Base-by-base conservation (phyloP, 1,139 yeast species). In the Dujonia santamariae region DNA sequence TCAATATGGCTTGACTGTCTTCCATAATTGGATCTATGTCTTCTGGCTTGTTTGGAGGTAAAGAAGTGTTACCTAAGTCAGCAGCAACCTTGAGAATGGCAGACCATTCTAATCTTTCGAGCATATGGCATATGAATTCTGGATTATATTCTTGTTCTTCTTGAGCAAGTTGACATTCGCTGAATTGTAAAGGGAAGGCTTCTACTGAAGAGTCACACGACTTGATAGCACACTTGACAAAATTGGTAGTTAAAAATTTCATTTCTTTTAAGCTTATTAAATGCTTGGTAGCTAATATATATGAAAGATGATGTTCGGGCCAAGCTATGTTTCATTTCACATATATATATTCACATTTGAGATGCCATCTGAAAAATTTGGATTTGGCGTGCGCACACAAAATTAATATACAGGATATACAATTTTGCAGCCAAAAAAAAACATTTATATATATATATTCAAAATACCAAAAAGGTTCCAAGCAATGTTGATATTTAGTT, bases 201-300 rank as follows among this genome's bases (percentile, higher is more conserved):
- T 79, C 78, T 20, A 78, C 74, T 7, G 92, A 75, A 19, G 79
- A 65, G 38, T 83, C 86, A 54, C 99, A 92, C 4, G 78, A 54
- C 51, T 84, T 81, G 42, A 88, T 85, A 0, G 97, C 92, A 60
- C 99, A 92, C 57, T 85, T 88, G 42, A 92, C 95, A 59, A 92
- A 94, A 59, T 94, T 92, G 28, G 97, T 86, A 21, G 98, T 90
- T 28, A 92, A 67, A 51, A 92, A 81, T 66, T 92, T 92, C 98
- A 92, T 90, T 24, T 7, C 42, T 9, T 5, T n/a, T n/a, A n/a
- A 7, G 9, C 7, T 7, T 19, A 19, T 19, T 19, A 19, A 7
- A 19, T 7, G 26, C n/a, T 6, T 23, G 13, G n/a, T 8, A 8
- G 5, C 13, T n/a, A n/a, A n/a, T n/a, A n/a, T n/a, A n/a, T n/a